These are phyloP conservation scores for Pythium apleroticum DNA, from an alignment of 352 stramenopile species.

Conservation along the genomic window DNA sequence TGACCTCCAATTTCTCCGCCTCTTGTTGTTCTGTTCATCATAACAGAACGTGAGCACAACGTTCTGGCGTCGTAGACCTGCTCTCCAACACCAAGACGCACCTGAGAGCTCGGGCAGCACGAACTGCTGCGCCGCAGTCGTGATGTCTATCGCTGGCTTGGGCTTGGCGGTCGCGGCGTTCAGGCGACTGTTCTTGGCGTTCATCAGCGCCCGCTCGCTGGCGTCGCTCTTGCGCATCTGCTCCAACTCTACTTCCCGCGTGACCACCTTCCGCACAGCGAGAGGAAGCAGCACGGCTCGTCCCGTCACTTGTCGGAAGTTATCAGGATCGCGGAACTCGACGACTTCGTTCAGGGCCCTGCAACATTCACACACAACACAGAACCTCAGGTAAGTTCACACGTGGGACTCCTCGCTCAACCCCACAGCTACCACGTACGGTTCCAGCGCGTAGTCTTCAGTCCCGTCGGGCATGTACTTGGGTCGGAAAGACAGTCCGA, in stretches of 20 bases:
- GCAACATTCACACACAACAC: not conserved
- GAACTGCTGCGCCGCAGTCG: conserved; percentile 37
- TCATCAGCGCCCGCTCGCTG: conserved; percentile 19
- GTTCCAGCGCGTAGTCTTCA: conserved; percentile 74
- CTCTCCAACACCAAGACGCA: conserved; percentile 27
- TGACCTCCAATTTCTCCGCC: conserved; percentile 56
- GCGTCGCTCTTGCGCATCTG: conserved; percentile 70
- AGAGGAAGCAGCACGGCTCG: conserved; percentile 52
- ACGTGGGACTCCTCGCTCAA: not conserved
- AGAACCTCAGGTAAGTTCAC: not conserved
- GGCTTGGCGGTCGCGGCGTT: conserved; percentile 15
- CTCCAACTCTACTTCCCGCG: conserved; percentile 78
- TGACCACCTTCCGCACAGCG: conserved; percentile 71
- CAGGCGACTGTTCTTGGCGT: conserved; percentile 7
- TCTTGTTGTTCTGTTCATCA: conserved; percentile 49
- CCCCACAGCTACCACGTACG: conserved; percentile 48
- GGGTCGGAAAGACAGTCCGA: conserved; percentile 73
- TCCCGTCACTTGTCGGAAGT: conserved; percentile 14
- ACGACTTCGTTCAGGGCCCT: conserved; percentile 75
- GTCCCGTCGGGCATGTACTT: conserved; percentile 66
- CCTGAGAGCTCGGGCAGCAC: conserved; percentile 54
- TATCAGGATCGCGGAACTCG: conserved; percentile 46
- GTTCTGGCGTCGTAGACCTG: not conserved
- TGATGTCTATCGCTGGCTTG: conserved; percentile 23
- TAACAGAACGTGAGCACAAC: conserved; percentile 1